These are phyloP conservation scores for Yarrowia alimentaria DNA, from an alignment of 805 yeast genomes.

Conservation along the genomic window DNA sequence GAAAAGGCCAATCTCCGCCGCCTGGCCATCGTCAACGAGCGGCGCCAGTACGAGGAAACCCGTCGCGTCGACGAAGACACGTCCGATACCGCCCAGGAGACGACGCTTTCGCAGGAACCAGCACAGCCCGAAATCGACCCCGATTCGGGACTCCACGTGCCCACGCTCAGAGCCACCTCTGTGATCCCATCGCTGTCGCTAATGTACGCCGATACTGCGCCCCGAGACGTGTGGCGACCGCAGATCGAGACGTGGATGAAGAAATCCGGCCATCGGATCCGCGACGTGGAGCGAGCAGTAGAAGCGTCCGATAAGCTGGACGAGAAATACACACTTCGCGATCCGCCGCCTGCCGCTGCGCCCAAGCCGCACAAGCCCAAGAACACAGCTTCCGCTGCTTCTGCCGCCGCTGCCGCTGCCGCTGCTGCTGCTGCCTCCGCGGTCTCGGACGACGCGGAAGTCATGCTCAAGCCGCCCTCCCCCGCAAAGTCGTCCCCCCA, in stretches of 20 bases:
- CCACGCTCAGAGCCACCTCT: conserved; percentile 29
- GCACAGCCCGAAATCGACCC: conserved; percentile 6
- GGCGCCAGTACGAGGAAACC: conserved; percentile 17
- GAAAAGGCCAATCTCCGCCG: conserved; percentile 22
- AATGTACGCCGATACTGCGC: conserved; percentile 43
- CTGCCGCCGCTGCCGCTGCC: no score
- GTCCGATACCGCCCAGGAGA: conserved; percentile 6
- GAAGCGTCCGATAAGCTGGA: conserved; percentile 23
- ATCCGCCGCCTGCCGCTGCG: not conserved
- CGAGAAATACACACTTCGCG: conserved; percentile 3
- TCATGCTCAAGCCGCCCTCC: conserved; percentile 17
- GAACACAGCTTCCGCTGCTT: no score
- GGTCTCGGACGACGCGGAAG: no score
- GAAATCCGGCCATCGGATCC: conserved; percentile 36
- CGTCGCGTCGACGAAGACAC: conserved; percentile 12
- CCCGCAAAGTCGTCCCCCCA: no score
- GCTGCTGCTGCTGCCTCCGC: no score
- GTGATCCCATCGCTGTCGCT: conserved; percentile 34
- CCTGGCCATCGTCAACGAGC: conserved; percentile 17
- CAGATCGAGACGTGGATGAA: conserved; percentile 42
- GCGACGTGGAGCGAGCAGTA: conserved; percentile 16
- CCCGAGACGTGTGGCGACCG: conserved; percentile 41
- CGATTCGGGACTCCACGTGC: conserved; percentile 3
- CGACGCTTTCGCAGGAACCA: not conserved
- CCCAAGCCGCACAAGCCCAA: not conserved